These are phyloP conservation scores for Irpex lacteus DNA, from an alignment of 1,284 basidiomycete species.

Conservation along the genomic window DNA sequence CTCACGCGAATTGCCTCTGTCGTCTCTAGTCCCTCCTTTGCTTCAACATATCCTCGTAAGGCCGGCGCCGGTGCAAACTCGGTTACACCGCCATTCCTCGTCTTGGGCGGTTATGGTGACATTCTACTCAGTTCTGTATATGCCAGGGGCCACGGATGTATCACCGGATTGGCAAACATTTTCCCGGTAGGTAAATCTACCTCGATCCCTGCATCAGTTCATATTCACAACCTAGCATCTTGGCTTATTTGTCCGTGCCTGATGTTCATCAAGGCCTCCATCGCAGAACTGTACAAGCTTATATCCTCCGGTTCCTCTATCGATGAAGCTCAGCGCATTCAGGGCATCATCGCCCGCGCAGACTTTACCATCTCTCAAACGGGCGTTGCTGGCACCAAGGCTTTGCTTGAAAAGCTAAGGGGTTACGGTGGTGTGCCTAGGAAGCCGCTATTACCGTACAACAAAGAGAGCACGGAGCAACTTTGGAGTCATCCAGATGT, in stretches of 20 bases:
- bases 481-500: slow-evolving; percentile 74
- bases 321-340: slow-evolving; percentile 70
- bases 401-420: slow-evolving; percentile 66
- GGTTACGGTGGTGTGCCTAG: slow-evolving; percentile 79
- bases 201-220: neutral
- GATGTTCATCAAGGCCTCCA: slow-evolving; percentile 46
- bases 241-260: slow-evolving; percentile 63
- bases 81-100: slow-evolving; percentile 57
- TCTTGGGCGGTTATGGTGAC: slow-evolving; percentile 56
- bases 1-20: slow-evolving; percentile 77
- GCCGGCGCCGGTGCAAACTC: slow-evolving; percentile 29
- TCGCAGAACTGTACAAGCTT: neutral
- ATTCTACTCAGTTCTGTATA: slow-evolving; percentile 49
- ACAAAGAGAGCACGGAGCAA: slow-evolving; percentile 48
- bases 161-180: slow-evolving; percentile 55
- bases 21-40: slow-evolving; percentile 60
- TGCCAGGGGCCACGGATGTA: slow-evolving; percentile 50
- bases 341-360: slow-evolving; percentile 76
- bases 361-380: slow-evolving; percentile 80
- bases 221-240: slow-evolving; percentile 35
- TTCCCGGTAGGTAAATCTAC: slow-evolving; percentile 35
- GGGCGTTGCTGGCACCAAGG: slow-evolving; percentile 83
- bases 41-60: slow-evolving; percentile 60
- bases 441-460: slow-evolving; percentile 70
- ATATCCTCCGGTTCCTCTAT: neutral